Evolutionary conservation across 768 basidiomycete genomes (phyloP).

Genomic region (Boletus reticulatus): DNA sequence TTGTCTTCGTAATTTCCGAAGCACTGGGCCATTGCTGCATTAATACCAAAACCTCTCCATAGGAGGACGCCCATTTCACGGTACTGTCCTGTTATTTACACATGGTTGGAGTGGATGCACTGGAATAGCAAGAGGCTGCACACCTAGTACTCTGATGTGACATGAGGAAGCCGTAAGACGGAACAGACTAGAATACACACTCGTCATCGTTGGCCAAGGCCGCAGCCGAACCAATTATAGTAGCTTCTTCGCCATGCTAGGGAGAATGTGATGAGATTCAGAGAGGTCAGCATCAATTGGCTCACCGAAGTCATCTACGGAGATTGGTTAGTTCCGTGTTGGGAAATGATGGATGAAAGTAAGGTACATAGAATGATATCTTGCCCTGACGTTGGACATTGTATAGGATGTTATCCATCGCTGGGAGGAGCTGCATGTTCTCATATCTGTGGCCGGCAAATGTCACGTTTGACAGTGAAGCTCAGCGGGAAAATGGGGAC

Average conservation of each 20-base stretch:
- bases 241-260: constrained; percentile 89
- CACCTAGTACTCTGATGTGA: constrained; percentile 65
- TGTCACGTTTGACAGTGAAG: neutral
- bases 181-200: constrained; percentile 42
- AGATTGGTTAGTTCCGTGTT: constrained; percentile 3
- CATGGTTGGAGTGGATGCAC: neutral
- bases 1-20: constrained; percentile 83
- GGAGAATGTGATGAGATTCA: constrained; percentile 1
- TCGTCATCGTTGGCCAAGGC: constrained; percentile 82
- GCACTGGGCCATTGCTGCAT: constrained; percentile 88
- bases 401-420: constrained; percentile 84
- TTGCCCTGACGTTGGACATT: constrained; percentile 94
- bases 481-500: constrained; percentile 13
- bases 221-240: constrained; percentile 86
- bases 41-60: constrained; percentile 80
- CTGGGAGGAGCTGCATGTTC: constrained; percentile 76
- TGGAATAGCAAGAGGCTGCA: constrained; percentile 7
- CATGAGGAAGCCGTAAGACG: constrained; percentile 6
- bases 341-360: neutral
- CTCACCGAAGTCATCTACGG: constrained; percentile 80
- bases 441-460: constrained; percentile 50
- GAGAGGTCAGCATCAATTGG: neutral
- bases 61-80: constrained; percentile 89
- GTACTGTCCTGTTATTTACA: constrained; percentile 67
- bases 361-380: constrained; percentile 82